Base-by-base conservation (phyloP, 768 basidiomycete species). In the Mycena latifolia region DNA sequence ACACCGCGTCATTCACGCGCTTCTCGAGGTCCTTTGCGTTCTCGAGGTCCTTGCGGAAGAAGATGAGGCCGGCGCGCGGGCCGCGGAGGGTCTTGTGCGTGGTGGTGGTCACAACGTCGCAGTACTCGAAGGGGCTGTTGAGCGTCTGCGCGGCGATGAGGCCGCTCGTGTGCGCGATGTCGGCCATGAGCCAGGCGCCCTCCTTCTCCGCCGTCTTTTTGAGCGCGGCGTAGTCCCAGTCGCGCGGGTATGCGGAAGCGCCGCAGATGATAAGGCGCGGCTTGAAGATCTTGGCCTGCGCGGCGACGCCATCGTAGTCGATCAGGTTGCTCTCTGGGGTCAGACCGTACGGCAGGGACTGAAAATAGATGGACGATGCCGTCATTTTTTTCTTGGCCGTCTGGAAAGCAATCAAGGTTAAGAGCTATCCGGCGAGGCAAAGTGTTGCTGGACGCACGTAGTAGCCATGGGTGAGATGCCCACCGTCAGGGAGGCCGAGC, bases 361-460 rank as follows among this genome's bases (percentile, higher is more conserved):
- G 96, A 92, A 99, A 99, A 85, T 99, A 99, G 83, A 99, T 98
- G 22, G 98, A 99, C 25, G 97, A 99, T 37, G 98, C 95, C 35
- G 98, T 98, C 91, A 99, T 99, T 82, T 99, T 99, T 86, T 98
- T 98, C 85, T 99, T 99, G 65, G 95, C 94, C 61, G 95, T 97
- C 93, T 94, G 72, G 43, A 50, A 18, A 20, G 63, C 29, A 69
- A 54, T 62, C 68, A 18, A 28, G 35, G 46, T 61, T 47, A 60
- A 55, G 39, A 50, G 35, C 46, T 43, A 48, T 56, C n/a, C 5
- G 18, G 20, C 20, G 18, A 11, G 29, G 35, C 58, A 48, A 11
- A 29, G 43, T n/a, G 58, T 50, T 57, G 11, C 43, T 47, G 37
- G 27, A 83, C 89, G 71, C 74, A 93, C 92, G 81, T 96, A 99